phyloP scores from a whole-genome alignment of 1,284 basidiomycete species.

The Crucibulum parvulum region DNA sequence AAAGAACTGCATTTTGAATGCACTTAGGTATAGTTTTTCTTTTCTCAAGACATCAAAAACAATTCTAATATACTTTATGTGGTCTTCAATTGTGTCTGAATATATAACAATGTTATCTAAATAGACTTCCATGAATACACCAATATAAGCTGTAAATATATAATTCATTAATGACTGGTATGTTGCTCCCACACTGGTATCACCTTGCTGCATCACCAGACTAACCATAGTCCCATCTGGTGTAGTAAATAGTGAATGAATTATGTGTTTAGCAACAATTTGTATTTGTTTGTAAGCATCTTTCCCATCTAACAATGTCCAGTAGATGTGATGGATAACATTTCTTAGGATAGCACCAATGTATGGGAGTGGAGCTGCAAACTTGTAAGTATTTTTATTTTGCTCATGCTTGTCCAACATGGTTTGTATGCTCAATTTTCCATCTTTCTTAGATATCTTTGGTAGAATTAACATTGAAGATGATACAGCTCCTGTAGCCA shows the following conservation, averaged over 20 bases:
- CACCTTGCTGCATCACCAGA: neutral
- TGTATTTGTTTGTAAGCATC: neutral
- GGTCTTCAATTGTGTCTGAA: slow-evolving; percentile 37
- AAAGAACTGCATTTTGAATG: slow-evolving; percentile 18
- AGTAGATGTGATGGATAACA: neutral
- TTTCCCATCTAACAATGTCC: neutral
- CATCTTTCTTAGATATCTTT: too few species aligned
- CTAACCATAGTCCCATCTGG: neutral
- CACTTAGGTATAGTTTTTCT: slow-evolving; percentile 27
- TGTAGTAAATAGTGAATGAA: neutral
- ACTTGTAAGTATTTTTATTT: neutral
- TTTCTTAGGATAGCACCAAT: neutral
- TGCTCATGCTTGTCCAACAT: neutral
- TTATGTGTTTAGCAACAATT: neutral
- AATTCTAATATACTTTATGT: slow-evolving; percentile 27
- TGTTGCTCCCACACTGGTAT: neutral
- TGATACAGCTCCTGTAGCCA: slow-evolving; percentile 24
- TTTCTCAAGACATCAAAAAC: slow-evolving; percentile 27
- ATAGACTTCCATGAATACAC: neutral
- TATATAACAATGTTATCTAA: slow-evolving; percentile 15
- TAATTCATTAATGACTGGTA: neutral
- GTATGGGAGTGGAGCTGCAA: neutral
- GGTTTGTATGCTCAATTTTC: neutral
- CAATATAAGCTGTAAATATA: too few species aligned
- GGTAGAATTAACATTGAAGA: slow-evolving; percentile 25